These are phyloP conservation scores for Gastrodia elata DNA, from an alignment of 106 monocot genomes.

Conservation along the genomic window DNA sequence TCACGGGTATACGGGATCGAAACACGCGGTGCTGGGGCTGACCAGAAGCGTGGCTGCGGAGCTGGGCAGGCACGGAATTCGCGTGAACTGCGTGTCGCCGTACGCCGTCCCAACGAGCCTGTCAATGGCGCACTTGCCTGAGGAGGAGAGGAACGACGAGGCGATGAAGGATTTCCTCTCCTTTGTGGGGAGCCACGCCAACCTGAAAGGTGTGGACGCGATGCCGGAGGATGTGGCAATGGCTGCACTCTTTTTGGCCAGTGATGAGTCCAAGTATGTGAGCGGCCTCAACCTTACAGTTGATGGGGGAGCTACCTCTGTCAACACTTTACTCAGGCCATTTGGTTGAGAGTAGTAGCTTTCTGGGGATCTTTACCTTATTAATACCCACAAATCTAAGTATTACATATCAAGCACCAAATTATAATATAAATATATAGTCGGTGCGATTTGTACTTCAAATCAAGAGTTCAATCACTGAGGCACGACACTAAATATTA, in stretches of 20 bases:
- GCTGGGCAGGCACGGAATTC: constrained; percentile 41
- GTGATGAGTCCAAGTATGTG: constrained; percentile 66
- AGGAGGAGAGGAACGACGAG: constrained; percentile 15
- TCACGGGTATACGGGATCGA: constrained; percentile 32
- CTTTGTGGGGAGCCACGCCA: constrained; percentile 31
- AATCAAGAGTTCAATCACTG: no score
- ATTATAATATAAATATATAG: no score
- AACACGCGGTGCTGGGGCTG: constrained; percentile 40
- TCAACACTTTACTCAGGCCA: constrained; percentile 17
- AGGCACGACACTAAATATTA: no score
- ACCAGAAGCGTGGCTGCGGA: constrained; percentile 34
- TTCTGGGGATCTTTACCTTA: no score
- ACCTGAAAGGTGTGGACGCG: constrained; percentile 61
- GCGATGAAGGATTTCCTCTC: constrained; percentile 22
- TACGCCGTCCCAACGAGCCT: constrained; percentile 29
- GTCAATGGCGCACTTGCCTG: constrained; percentile 7
- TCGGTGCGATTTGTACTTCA: no score
- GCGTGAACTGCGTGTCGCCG: constrained; percentile 66
- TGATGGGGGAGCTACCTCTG: constrained; percentile 53
- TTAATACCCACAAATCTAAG: no score
- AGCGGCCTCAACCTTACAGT: constrained; percentile 55
- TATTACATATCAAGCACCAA: no score
- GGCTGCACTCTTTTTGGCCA: constrained; percentile 65
- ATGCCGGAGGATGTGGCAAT: constrained; percentile 41
- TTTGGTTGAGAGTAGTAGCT: no score